Percentiles rank a stretch among this genome's conserved stretches.
phyloP scores from a whole-genome alignment of 2,329 filamentous ascomycete species.

The Cladophialophora chaetospira region DNA sequence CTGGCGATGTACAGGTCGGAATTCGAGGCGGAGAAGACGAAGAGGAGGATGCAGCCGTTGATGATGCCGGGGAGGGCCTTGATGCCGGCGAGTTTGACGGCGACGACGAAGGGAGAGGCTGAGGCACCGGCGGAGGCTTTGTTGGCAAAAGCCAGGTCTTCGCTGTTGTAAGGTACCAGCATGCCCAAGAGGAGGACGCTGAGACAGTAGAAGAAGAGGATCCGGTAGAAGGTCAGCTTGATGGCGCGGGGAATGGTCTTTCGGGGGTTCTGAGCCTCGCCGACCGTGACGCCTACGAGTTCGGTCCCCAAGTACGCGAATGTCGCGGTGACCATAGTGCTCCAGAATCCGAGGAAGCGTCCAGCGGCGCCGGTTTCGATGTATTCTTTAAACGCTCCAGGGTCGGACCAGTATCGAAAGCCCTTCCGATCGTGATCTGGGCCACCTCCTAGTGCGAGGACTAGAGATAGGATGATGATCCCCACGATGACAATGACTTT shows the following conservation, averaged over 20 bases:
- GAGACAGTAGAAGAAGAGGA: slow-evolving; percentile 76
- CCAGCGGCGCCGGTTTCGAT: slow-evolving; percentile 67
- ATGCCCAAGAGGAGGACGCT: slow-evolving; percentile 75
- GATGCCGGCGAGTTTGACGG: slow-evolving; percentile 59
- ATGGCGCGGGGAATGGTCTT: slow-evolving; percentile 76
- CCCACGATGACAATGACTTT: slow-evolving; percentile 69
- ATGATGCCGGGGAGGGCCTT: slow-evolving; percentile 58
- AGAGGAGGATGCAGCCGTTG: slow-evolving; percentile 60
- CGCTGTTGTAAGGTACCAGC: slow-evolving; percentile 71
- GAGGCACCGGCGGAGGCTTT: slow-evolving; percentile 49
- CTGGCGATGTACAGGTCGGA: slow-evolving; percentile 59
- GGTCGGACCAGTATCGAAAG: slow-evolving; percentile 67
- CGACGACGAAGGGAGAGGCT: slow-evolving; percentile 65
- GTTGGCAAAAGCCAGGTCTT: slow-evolving; percentile 61
- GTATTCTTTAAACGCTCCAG: slow-evolving; percentile 60
- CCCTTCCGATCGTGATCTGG: slow-evolving; percentile 63
- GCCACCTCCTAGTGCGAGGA: slow-evolving; percentile 67
- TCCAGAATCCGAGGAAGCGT: slow-evolving; percentile 61
- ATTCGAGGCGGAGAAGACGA: slow-evolving; percentile 60
- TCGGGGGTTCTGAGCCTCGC: slow-evolving; percentile 77
- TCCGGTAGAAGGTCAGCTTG: slow-evolving; percentile 79
- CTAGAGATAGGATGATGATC: slow-evolving; percentile 65
- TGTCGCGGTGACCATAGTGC: slow-evolving; percentile 71
- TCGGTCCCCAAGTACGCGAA: slow-evolving; percentile 80
- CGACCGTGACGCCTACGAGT: slow-evolving; percentile 75